Base-by-base conservation (phyloP, 108 stramenopile species). In the Pelagomonas calceolata region DNA sequence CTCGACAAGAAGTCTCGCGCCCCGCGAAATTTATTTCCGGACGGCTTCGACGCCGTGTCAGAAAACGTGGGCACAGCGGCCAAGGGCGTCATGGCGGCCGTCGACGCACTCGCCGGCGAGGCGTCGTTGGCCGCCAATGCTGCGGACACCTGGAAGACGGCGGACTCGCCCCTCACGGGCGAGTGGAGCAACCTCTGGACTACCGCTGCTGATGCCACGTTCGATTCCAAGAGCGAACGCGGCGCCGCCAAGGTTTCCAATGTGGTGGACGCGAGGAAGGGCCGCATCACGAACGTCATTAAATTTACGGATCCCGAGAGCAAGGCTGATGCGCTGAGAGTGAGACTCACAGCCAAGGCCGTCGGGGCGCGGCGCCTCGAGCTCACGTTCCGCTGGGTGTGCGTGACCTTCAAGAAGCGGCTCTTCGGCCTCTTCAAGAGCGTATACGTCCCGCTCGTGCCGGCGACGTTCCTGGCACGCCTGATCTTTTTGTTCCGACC, bases 131-230 rank as follows among this genome's bases (percentile, higher is more conserved):
- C 75, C 26, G 63, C 63, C n/a, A 74, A 68, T 0, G 33, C 36
- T 0, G 29, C 64, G 31, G 35, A 66, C 12, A 80, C 64, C 5
- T 65, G 31, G 31, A 9, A 9, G 7, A 32, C 64, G 31, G 14
- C 5, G 31, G 31, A 32, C 32, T 65, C 64, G 31, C 64, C 85
- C 10, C 72, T 88, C 36, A 34, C 86, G 63, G 87, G 87, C 9
- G 33, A 79, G 32, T 88, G 87, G 87, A 85, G 76, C 39, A 46
- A 81, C 21, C 75, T 88, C 9, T 88, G 85, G 65, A 79, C 84
- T 17, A 88, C 83, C 17, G 87, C 87, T 9, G 85, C 85, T 17
- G 87, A 88, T 75, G 85, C 85, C 0, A 68, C 71, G 15, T 77
- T 80, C 45, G 67, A 67, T 51, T 63, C 63, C 30, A 77, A 77